Percentiles rank a stretch among this genome's conserved stretches.
Evolutionary conservation across 75 land plant species (phyloP).

Genomic region (Pinus taeda): DNA sequence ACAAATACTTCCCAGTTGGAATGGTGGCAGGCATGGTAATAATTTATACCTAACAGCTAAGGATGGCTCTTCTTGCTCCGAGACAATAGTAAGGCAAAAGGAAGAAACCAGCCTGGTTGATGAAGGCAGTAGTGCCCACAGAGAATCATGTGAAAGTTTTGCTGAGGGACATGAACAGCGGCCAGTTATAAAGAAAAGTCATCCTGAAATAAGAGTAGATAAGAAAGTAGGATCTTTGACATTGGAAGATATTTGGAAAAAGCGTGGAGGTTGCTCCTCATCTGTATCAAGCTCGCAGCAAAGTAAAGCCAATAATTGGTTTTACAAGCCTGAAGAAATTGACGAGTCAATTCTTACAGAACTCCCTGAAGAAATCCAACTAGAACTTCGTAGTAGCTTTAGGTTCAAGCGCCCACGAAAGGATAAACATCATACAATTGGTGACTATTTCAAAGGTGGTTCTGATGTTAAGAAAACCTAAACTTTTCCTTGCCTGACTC

Average conservation of each 20-base stretch:
- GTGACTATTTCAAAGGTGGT: constrained; percentile 23
- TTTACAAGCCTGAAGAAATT: constrained; percentile 63
- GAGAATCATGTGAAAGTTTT: neutral
- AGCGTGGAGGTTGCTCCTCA: constrained; percentile 10
- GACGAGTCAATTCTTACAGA: constrained; percentile 64
- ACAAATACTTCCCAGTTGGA: neutral
- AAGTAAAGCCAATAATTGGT: constrained; percentile 33
- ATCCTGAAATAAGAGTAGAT: neutral
- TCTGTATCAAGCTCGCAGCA: constrained; percentile 3
- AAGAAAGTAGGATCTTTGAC: constrained; percentile 5
- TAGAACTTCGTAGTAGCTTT: constrained; percentile 54
- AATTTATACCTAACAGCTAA: neutral
- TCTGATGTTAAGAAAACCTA: neutral
- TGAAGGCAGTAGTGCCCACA: neutral
- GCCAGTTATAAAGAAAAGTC: neutral
- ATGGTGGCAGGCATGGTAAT: neutral
- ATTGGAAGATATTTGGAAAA: constrained; percentile 12
- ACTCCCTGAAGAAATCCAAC: constrained; percentile 68
- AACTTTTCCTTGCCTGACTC: neutral
- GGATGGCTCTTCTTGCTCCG: neutral
- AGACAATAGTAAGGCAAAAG: neutral
- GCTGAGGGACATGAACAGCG: neutral
- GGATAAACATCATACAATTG: constrained; percentile 21
- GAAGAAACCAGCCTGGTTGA: neutral
- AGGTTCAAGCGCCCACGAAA: constrained; percentile 23